Evolutionary conservation across 371 early-diverging fungal genomes (phyloP), one percentile per base, ranked within the genome.

Genomic region (Mucor indicus): DNA sequence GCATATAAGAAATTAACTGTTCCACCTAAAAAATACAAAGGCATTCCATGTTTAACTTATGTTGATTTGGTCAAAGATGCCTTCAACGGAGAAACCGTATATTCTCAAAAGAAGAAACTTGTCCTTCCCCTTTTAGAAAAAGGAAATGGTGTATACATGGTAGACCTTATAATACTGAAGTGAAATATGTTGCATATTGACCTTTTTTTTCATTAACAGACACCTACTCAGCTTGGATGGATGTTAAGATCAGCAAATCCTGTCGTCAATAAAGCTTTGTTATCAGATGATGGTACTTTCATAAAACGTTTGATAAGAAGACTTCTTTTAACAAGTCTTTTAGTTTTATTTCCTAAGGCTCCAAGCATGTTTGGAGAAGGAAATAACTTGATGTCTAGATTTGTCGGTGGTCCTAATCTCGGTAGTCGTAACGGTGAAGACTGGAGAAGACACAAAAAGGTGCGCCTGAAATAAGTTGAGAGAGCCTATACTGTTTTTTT

Each of bases 401-500:
- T 55, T 17, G 6, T 55, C n/a, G 55, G 48, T 19, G 55, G 55
- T 29, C 30, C 27, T 6, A 17, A 43, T 16, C 19, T 55, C 31
- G 48, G 30, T n/a, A 20, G 30, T 2, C 22, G 42, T 1, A 44
- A 48, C 29, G 55, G 55, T 19, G 30, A 36, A 12, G 48, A 47
- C 17, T 55, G 55, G 55, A 55, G 19, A 24, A 25, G 43, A 20
- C 55, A 55, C 13, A 35, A 48, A 48, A 47, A 48, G 38, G 48
- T 54, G n/a, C n/a, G n/a, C n/a, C n/a, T n/a, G n/a, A n/a, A n/a
- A n/a, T n/a, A n/a, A n/a, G n/a, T n/a, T n/a, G n/a, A n/a, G n/a
- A n/a, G n/a, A n/a, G n/a, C n/a, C n/a, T n/a, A n/a, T n/a, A n/a
- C n/a, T n/a, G n/a, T n/a, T n/a, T n/a, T n/a, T n/a, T n/a, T n/a